Evolutionary conservation across 306 rosid genomes (phyloP), one percentile per base, ranked within the genome.

Genomic region (Pterocarpus santalinus): DNA sequence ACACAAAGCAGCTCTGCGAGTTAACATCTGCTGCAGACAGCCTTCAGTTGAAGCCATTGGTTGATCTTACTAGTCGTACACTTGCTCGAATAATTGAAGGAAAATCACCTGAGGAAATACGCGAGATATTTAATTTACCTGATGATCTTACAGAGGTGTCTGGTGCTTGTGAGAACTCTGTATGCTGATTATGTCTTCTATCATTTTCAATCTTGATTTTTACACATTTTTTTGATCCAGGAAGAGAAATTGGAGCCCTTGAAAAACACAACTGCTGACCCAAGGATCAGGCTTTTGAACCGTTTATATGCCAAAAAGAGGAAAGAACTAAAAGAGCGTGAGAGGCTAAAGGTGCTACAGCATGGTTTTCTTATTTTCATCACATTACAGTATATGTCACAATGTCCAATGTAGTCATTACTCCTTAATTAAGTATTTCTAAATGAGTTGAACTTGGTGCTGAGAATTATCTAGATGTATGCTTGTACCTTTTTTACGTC

Each of bases 21-120:
- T 88, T 95, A 92, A 90, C 97, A 33, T 91, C 97, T 68, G 97
- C 97, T 71, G 97, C 99, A 39, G 97, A 95, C 72, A 90, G 95
- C 81, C 97, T 95, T 71, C 97, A 95, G 76, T 82, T 93, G 81
- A 95, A 93, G 90, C 97, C 97, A n/a, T 76, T 95, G 87, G 97
- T 95, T 82, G 99, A 95, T 88, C 94, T 95, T 77, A 93, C 97
- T 4, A 91, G 97, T 78, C 91, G 95, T 39, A 94, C 97, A 73
- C 95, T 95, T 83, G 99, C 99, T n/a, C 91, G 97, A 80, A 88
- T 93, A 83, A 95, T 95, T 82, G 99, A 95, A 83, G 97, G 97
- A 72, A 95, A 90, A 84, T 80, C 97, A 38, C 97, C 99, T 1
- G 97, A 93, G 86, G 99, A 93, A 90, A 91, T 95, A 57, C 92